phyloP scores from a whole-genome alignment of 805 yeast genomes.

The Ogataea wickerhamii region DNA sequence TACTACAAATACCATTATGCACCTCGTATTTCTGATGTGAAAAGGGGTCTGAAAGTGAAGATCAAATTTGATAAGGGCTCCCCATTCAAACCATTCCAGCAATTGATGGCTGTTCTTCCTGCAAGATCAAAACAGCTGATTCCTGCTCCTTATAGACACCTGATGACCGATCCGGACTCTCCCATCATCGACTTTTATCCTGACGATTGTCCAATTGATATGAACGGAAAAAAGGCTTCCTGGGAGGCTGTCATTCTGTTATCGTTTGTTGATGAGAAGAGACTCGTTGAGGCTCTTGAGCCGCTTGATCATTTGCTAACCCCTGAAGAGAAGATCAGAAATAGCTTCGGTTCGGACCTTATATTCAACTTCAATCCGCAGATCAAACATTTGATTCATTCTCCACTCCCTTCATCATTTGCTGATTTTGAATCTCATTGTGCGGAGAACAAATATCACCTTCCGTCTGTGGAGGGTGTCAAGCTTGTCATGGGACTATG shows the following conservation, averaged over 20 bases:
- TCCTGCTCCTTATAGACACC: slow-evolving; percentile 70
- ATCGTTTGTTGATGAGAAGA: slow-evolving; percentile 82
- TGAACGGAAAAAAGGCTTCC: slow-evolving; percentile 91
- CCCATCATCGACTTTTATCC: slow-evolving; percentile 93
- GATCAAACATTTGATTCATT: slow-evolving; percentile 57
- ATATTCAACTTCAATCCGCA: slow-evolving; percentile 75
- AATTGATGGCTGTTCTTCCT: slow-evolving; percentile 95
- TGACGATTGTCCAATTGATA: slow-evolving; percentile 76
- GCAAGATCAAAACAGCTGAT: slow-evolving; percentile 81
- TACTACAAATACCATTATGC: slow-evolving; percentile 85
- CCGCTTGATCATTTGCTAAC: slow-evolving; percentile 60
- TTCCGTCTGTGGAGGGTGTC: slow-evolving; percentile 45
- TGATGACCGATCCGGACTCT: slow-evolving; percentile 83
- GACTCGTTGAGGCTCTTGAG: slow-evolving; percentile 68
- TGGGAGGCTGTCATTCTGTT: slow-evolving; percentile 98
- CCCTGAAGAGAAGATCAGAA: slow-evolving; percentile 70
- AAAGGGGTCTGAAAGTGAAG: slow-evolving; percentile 62
- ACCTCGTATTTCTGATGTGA: slow-evolving; percentile 88
- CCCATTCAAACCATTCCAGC: slow-evolving; percentile 93
- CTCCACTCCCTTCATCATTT: slow-evolving; percentile 77
- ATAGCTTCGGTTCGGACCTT: slow-evolving; percentile 68
- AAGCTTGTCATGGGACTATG: slow-evolving; percentile 53
- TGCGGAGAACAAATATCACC: slow-evolving; percentile 51
- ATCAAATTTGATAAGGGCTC: slow-evolving; percentile 62
- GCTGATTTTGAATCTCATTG: slow-evolving; percentile 79